These are phyloP conservation scores for Penicillium sp. DNA, from an alignment of 2,329 filamentous ascomycete genomes.

Conservation along the genomic window DNA sequence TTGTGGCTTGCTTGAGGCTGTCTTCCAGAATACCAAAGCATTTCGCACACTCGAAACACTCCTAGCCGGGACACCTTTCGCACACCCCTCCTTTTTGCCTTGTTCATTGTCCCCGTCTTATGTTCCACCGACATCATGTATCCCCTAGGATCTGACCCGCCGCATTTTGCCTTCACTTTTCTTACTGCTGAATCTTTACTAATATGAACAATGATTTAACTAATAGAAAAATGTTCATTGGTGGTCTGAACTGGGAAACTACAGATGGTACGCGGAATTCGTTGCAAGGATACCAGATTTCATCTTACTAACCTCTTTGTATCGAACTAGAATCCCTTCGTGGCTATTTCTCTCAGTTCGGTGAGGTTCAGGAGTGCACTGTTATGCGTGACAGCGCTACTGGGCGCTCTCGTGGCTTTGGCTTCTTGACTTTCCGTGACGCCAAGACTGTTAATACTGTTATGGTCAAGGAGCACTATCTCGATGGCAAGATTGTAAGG, in stretches of 20 bases:
- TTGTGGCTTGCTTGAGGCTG: neutral
- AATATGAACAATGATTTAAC: conserved; percentile 26
- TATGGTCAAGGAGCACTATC: conserved; percentile 98
- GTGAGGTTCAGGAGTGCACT: conserved; percentile 94
- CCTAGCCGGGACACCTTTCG: conserved; percentile 13
- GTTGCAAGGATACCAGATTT: neutral
- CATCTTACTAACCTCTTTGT: neutral
- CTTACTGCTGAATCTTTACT: neutral
- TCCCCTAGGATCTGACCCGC: too few relatives aligned
- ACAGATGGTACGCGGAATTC: conserved; percentile 75
- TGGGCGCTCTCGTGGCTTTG: conserved; percentile 90
- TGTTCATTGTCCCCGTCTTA: neutral
- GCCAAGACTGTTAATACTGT: conserved; percentile 97
- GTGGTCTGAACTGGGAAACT: conserved; percentile 97
- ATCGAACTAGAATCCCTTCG: conserved; percentile 75
- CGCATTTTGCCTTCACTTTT: neutral
- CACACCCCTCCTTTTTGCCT: neutral
- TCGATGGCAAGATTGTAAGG: conserved; percentile 96
- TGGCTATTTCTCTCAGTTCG: conserved; percentile 97
- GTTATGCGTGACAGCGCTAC: conserved; percentile 98
- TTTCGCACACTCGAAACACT: conserved; percentile 13
- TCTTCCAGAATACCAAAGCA: neutral
- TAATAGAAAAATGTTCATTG: conserved; percentile 98
- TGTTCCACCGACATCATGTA: neutral
- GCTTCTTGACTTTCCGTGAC: conserved; percentile 96